A percentile compares a stretch with the other conserved stretches of the same genome.
These are phyloP conservation scores for Dipodascus albidus DNA, from an alignment of 805 yeast genomes.

Conservation along the genomic window DNA sequence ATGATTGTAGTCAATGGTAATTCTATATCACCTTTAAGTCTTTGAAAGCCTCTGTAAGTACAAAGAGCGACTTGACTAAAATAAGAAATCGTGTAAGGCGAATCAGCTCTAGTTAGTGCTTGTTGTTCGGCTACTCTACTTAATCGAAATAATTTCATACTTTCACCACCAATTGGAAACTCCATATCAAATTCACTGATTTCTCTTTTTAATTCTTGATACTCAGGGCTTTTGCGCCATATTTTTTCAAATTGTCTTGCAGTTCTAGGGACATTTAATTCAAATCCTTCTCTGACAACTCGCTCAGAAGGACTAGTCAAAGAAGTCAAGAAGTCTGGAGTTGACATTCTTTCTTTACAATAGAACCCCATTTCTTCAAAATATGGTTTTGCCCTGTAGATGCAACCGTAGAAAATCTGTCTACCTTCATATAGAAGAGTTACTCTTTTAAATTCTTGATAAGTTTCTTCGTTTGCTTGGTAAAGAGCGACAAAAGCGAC, in stretches of 20 bases:
- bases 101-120: constrained; percentile 24
- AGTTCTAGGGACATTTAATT: constrained; percentile 40
- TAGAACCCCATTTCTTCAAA: constrained; percentile 45
- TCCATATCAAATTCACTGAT: constrained; percentile 29
- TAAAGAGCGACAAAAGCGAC: constrained; percentile 57
- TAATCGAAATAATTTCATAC: constrained; percentile 21
- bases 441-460: constrained; percentile 50
- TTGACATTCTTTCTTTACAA: constrained; percentile 46
- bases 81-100: constrained; percentile 32
- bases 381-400: constrained; percentile 35
- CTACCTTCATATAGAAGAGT: constrained; percentile 48
- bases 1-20: constrained; percentile 32
- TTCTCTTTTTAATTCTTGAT: constrained; percentile 28
- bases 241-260: constrained; percentile 39
- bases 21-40: constrained; percentile 40
- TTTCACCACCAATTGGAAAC: constrained; percentile 21
- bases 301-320: constrained; percentile 45
- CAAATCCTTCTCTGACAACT: constrained; percentile 31
- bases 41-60: constrained; percentile 39
- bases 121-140: constrained; percentile 23
- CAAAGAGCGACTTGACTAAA: constrained; percentile 37
- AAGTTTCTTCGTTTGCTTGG: constrained; percentile 58
- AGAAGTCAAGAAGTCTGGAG: constrained; percentile 48
- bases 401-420: constrained; percentile 47
- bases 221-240: constrained; percentile 38